Evolutionary conservation across 2,329 filamentous ascomycete genomes (phyloP).

Genomic region (Ophiostoma montium): DNA sequence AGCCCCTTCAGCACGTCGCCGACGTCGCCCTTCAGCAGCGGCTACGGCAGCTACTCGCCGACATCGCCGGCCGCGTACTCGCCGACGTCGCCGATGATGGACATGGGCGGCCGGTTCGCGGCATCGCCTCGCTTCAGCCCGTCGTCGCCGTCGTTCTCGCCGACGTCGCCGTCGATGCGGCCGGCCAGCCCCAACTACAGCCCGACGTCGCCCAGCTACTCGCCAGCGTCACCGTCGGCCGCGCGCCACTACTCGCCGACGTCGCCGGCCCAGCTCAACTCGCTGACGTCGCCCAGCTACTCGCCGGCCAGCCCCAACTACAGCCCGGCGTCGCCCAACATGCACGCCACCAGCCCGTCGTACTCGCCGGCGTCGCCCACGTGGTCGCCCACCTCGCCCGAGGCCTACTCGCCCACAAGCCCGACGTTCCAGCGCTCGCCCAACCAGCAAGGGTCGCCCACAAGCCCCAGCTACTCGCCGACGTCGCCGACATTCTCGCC

Average conservation of each 20-base stretch:
- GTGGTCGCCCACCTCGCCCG: constrained; percentile 62
- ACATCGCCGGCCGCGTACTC: constrained; percentile 67
- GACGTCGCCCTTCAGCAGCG: constrained; percentile 47
- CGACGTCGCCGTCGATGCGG: constrained; percentile 44
- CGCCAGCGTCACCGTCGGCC: constrained; percentile 44
- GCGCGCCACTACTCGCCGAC: constrained; percentile 50
- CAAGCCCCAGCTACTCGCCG: constrained; percentile 59
- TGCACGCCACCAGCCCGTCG: constrained; percentile 40
- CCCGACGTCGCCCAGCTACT: constrained; percentile 52
- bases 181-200: constrained; percentile 46
- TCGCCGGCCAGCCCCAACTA: constrained; percentile 58
- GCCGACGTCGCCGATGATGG: constrained; percentile 57
- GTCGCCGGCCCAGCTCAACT: constrained; percentile 60
- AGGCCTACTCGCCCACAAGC: constrained; percentile 49
- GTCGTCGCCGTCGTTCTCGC: constrained; percentile 49
- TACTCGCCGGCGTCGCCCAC: constrained; percentile 60
- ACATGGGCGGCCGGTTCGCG: constrained; percentile 33
- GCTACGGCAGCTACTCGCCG: constrained; percentile 53
- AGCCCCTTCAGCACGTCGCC: constrained; percentile 66
- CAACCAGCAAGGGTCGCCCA: constrained; percentile 44
- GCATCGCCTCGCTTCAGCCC: constrained; percentile 50
- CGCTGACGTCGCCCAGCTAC: constrained; percentile 61
- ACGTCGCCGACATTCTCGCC: constrained; percentile 37
- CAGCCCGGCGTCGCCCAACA: constrained; percentile 51
- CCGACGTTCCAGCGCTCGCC: constrained; percentile 43